These are phyloP conservation scores for Psidium friedrichsthalianum DNA, from an alignment of 345 rosid species.

Conservation along the genomic window DNA sequence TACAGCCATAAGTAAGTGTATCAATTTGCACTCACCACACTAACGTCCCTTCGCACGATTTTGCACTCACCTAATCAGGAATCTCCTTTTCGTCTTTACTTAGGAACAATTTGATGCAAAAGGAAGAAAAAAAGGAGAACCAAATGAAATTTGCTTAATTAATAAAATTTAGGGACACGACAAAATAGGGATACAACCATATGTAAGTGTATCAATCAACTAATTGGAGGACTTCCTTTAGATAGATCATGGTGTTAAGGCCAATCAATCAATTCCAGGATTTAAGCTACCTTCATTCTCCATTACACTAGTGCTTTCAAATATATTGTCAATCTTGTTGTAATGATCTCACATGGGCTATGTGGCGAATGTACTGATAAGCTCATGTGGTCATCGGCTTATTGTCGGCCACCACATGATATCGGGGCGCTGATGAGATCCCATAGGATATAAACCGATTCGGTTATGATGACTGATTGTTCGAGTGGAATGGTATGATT, in stretches of 20 bases:
- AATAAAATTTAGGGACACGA: not conserved
- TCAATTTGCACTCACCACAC: slow-evolving; percentile 14
- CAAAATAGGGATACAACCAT: not conserved
- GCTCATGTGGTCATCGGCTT: not conserved
- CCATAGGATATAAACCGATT: not conserved
- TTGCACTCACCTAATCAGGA: too few species aligned
- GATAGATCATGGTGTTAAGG: not conserved
- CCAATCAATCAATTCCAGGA: not conserved
- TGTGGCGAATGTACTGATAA: not conserved
- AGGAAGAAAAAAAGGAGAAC: not conserved
- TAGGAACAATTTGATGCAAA: not conserved
- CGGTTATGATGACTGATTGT: not conserved
- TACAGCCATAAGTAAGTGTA: not conserved
- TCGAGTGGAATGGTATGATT: not conserved
- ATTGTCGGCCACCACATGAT: not conserved
- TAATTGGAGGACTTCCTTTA: not conserved
- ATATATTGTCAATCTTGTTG: not conserved
- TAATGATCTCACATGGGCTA: not conserved
- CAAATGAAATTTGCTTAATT: not conserved
- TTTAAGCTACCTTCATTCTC: not conserved
- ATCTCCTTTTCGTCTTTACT: too few species aligned
- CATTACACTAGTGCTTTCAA: not conserved
- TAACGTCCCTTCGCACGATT: not conserved
- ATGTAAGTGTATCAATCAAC: not conserved
- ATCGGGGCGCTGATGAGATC: not conserved